phyloP scores from a whole-genome alignment of 208 protist species.

The Crithidia brevicula region DNA sequence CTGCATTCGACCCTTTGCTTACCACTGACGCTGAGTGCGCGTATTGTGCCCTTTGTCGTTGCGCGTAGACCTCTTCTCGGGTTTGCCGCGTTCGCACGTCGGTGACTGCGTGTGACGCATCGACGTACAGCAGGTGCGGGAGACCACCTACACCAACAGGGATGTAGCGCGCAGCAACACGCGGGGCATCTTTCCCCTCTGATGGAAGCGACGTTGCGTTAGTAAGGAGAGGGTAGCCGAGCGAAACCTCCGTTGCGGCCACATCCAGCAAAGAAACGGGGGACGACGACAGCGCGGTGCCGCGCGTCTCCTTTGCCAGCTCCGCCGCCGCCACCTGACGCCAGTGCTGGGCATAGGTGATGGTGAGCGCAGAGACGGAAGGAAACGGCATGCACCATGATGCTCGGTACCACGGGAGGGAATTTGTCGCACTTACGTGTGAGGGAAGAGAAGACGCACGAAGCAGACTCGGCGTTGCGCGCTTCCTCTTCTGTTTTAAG shows the following conservation, averaged over 20 bases:
- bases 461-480: background rate
- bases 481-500: background rate
- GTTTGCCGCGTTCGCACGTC: conserved; percentile 44
- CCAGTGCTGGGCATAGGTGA: conserved; percentile 31
- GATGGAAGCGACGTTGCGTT: background rate
- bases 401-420: background rate
- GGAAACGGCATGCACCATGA: conserved; percentile 4
- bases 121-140: conserved; percentile 57
- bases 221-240: conserved; percentile 26
- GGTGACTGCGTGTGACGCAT: conserved; percentile 33
- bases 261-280: background rate
- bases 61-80: conserved; percentile 42
- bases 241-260: conserved; percentile 15
- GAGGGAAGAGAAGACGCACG: background rate
- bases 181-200: background rate
- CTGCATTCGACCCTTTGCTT: too few species aligned
- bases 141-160: conserved; percentile 70
- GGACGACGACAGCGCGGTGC: background rate
- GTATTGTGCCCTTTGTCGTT: conserved; percentile 51
- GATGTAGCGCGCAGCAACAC: conserved; percentile 11
- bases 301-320: background rate
- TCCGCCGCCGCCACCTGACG: background rate
- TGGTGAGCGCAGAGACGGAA: background rate
- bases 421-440: background rate
- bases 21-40: background rate